A percentile compares a stretch with the other conserved stretches of the same genome.
Evolutionary conservation across 331 rosid species (phyloP).

Genomic region (Pyrus hybrid): DNA sequence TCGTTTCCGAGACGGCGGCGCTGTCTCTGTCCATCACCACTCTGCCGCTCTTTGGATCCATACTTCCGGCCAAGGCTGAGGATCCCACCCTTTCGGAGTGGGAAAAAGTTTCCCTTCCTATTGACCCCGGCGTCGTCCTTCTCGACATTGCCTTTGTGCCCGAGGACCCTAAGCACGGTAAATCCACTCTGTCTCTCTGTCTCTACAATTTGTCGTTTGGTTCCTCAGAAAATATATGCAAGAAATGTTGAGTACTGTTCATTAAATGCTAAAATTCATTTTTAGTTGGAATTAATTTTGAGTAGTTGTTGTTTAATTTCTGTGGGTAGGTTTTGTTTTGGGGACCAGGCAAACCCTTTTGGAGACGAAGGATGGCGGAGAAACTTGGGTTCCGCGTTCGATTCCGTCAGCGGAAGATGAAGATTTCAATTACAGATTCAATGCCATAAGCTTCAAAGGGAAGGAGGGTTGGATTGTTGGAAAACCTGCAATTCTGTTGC

Average conservation of each 20-base stretch:
- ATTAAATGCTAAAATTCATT: neutral
- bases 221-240: neutral
- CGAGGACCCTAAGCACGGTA: constrained; percentile 67
- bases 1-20: constrained; percentile 60
- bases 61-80: constrained; percentile 44
- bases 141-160: constrained; percentile 96
- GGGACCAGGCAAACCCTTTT: constrained; percentile 86
- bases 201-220: neutral
- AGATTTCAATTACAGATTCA: constrained; percentile 89
- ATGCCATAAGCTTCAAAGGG: constrained; percentile 86
- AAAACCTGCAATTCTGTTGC: constrained; percentile 76
- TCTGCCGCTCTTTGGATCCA: constrained; percentile 16
- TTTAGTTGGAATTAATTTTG: neutral
- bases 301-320: neutral
- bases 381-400: constrained; percentile 80
- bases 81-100: constrained; percentile 64
- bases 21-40: constrained; percentile 45
- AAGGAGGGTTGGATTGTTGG: constrained; percentile 98
- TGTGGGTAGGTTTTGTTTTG: constrained; percentile 66
- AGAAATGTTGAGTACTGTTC: neutral
- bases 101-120: constrained; percentile 81
- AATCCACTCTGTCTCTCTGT: neutral
- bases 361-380: constrained; percentile 95
- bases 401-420: constrained; percentile 96
- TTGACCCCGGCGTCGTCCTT: constrained; percentile 94